phyloP scores from a whole-genome alignment of 805 yeast species.

The Myxozyma neglecta region DNA sequence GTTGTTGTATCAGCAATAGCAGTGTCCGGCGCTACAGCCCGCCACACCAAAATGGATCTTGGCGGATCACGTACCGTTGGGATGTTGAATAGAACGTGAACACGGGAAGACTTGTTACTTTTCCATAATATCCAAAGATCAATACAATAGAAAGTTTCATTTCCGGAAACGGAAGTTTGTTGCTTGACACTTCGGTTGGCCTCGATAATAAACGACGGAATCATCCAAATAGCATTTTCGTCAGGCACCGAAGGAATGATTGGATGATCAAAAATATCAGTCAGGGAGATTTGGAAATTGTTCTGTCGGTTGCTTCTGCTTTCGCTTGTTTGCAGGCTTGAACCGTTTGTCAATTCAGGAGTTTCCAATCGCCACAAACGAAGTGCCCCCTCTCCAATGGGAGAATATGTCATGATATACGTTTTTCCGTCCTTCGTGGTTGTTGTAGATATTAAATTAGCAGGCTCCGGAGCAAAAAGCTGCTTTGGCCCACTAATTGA shows the following conservation, averaged over 20 bases:
- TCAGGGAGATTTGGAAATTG: constrained; percentile 34
- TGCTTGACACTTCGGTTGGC: constrained; percentile 30
- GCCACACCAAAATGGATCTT: constrained; percentile 20
- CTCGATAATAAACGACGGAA: constrained; percentile 46
- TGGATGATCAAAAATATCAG: constrained; percentile 37
- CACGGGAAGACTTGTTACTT: constrained; percentile 54
- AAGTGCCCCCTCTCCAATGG: constrained; percentile 48
- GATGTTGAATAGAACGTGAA: constrained; percentile 24
- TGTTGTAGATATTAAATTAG: constrained; percentile 37
- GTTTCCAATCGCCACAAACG: constrained; percentile 43
- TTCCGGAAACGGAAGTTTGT: background rate
- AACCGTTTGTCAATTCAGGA: constrained; percentile 4
- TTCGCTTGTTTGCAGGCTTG: background rate
- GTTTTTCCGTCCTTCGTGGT: constrained; percentile 2
- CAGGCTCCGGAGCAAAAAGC: constrained; percentile 40
- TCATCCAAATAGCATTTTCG: constrained; percentile 48
- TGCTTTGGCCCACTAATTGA: constrained; percentile 28
- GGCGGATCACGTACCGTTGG: constrained; percentile 1
- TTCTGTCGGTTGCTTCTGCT: constrained; percentile 14
- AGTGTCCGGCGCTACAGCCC: constrained; percentile 10
- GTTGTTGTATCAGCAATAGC: background rate
- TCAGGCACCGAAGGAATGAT: constrained; percentile 41
- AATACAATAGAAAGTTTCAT: constrained; percentile 25
- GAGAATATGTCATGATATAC: constrained; percentile 45
- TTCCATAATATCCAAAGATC: constrained; percentile 58